A percentile compares a stretch with the other conserved stretches of the same genome.
Evolutionary conservation across 371 early-diverging fungal genomes (phyloP).

Genomic region (Mortierella sp.): DNA sequence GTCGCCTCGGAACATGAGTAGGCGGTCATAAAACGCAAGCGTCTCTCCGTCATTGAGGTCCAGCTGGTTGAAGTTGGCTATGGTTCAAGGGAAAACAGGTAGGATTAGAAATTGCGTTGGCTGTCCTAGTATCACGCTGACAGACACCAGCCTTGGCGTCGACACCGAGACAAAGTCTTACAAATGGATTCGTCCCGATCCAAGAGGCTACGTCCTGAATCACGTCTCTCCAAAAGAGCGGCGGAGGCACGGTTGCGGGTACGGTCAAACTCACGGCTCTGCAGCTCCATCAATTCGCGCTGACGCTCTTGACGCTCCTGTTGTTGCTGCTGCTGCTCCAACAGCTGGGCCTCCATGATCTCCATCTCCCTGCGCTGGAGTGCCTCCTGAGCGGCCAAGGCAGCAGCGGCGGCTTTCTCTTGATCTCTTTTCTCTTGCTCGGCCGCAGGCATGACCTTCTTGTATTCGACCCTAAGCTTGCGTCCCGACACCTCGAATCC

Average conservation of each 20-base stretch:
- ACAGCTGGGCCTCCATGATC: slow-evolving; percentile 54
- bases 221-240: slow-evolving; percentile 34
- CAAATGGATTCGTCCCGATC: slow-evolving; percentile 36
- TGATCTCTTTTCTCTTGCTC: slow-evolving; percentile 62
- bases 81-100: not conserved
- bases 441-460: slow-evolving; percentile 73
- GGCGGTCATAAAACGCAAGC: slow-evolving; percentile 74
- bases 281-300: slow-evolving; percentile 42
- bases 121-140: not conserved
- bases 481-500: slow-evolving; percentile 81
- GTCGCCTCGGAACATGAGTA: slow-evolving; percentile 79
- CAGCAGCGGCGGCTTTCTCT: slow-evolving; percentile 53
- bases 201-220: slow-evolving; percentile 34
- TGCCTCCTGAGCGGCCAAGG: slow-evolving; percentile 39
- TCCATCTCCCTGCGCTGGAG: slow-evolving; percentile 51
- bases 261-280: slow-evolving; percentile 50
- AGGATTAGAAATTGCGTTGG: slow-evolving; percentile 50
- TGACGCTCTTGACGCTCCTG: slow-evolving; percentile 50
- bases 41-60: slow-evolving; percentile 80
- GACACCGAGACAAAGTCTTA: not conserved
- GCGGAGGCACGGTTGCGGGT: slow-evolving; percentile 44
- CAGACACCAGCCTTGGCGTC: not conserved
- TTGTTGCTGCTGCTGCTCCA: slow-evolving; percentile 60
- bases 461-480: slow-evolving; percentile 84
- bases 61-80: slow-evolving; percentile 59